phyloP scores from a whole-genome alignment of 2,329 filamentous ascomycete genomes.

The Metarhizium guizhouense region DNA sequence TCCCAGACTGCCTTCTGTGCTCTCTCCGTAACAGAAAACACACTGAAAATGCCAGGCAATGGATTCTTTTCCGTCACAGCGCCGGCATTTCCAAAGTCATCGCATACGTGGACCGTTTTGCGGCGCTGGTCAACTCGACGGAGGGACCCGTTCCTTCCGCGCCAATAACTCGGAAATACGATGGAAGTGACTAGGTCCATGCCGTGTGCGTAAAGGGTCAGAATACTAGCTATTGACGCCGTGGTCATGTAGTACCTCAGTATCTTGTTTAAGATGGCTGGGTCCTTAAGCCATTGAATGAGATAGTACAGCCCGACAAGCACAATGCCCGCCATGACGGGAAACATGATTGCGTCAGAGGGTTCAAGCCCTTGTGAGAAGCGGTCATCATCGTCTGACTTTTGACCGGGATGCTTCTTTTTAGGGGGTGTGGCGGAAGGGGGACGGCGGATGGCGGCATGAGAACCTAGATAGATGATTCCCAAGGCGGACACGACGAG shows the following conservation, averaged over 20 bases:
- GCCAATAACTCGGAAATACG: slow-evolving; percentile 66
- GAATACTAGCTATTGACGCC: slow-evolving; percentile 69
- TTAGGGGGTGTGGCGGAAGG: slow-evolving; percentile 59
- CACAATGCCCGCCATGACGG: slow-evolving; percentile 63
- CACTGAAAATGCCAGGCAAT: slow-evolving; percentile 24
- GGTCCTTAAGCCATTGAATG: slow-evolving; percentile 81
- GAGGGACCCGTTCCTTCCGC: slow-evolving; percentile 30
- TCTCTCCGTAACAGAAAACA: slow-evolving; percentile 20
- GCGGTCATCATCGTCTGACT: slow-evolving; percentile 36
- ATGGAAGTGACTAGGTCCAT: slow-evolving; percentile 57
- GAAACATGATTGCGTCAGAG: slow-evolving; percentile 77
- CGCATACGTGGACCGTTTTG: slow-evolving; percentile 28
- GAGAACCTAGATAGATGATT: slow-evolving; percentile 76
- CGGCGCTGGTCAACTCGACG: slow-evolving; percentile 34
- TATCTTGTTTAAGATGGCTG: slow-evolving; percentile 71
- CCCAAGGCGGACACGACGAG: slow-evolving; percentile 60
- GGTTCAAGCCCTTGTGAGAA: slow-evolving; percentile 45
- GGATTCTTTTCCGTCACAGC: slow-evolving; percentile 15
- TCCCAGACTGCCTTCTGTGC: slow-evolving; percentile 32
- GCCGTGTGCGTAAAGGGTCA: slow-evolving; percentile 63
- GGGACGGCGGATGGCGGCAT: slow-evolving; percentile 77
- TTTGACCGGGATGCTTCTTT: slow-evolving; percentile 30
- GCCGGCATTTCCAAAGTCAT: slow-evolving; percentile 22
- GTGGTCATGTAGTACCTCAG: slow-evolving; percentile 75
- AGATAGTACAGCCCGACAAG: slow-evolving; percentile 76